These are phyloP conservation scores for Obba rivulosa DNA, from an alignment of 768 basidiomycete genomes.

Conservation along the genomic window DNA sequence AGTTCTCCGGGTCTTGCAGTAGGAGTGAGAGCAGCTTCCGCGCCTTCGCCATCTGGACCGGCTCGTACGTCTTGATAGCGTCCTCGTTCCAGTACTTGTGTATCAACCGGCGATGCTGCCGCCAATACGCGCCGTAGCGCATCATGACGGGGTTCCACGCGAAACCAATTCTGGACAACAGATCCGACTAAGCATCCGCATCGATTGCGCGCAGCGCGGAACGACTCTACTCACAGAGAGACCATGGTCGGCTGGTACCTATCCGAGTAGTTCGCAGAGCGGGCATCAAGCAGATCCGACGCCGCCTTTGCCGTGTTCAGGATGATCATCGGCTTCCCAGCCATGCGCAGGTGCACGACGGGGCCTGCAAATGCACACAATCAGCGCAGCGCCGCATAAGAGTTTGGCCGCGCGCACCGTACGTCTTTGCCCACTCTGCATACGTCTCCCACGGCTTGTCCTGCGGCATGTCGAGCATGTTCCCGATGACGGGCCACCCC, in stretches of 20 bases:
- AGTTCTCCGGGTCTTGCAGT: constrained; percentile 1
- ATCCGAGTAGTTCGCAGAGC: constrained; percentile 20
- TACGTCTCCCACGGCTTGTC: constrained; percentile 14
- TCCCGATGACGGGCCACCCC: constrained; percentile 19
- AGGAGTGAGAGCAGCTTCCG: constrained; percentile 8
- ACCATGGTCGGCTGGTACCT: constrained; percentile 12
- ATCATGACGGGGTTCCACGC: constrained; percentile 8
- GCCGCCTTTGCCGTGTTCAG: constrained; percentile 18
- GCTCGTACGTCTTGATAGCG: constrained; percentile 28
- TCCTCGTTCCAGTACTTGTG: constrained; percentile 23
- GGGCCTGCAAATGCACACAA: background rate
- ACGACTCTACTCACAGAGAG: constrained; percentile 9
- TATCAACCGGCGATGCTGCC: constrained; percentile 22
- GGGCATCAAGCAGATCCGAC: constrained; percentile 21
- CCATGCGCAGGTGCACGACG: too few species aligned
- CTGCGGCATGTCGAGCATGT: constrained; percentile 17
- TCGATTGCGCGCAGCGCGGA: background rate
- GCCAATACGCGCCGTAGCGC: constrained; percentile 18
- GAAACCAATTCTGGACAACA: constrained; percentile 15
- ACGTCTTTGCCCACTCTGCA: constrained; percentile 17
- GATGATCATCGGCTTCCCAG: constrained; percentile 10
- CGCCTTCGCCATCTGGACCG: constrained; percentile 23
- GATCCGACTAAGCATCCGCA: too few species aligned
- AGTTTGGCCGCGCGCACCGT: constrained; percentile 15
- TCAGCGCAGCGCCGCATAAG: background rate